Conservation (phyloP, 129 eudicot genomes). For the Helianthus annuus region DNA sequence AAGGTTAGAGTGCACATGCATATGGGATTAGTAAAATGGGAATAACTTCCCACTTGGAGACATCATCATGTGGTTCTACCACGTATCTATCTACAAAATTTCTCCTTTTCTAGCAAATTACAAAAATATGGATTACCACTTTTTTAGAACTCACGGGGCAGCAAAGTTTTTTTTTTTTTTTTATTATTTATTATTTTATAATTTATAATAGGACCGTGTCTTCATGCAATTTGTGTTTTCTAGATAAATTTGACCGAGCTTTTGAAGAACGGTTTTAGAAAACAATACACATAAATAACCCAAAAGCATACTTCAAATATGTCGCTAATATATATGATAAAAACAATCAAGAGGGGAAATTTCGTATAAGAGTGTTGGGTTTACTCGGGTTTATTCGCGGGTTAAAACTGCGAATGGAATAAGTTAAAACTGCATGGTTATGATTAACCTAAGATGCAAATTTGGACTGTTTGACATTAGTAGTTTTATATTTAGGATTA, state of each 20-base stretch:
- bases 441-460: too few relatives aligned
- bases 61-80: slow-evolving; percentile 9
- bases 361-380: too few relatives aligned
- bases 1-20: not conserved
- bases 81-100: slow-evolving; percentile 5
- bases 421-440: too few relatives aligned
- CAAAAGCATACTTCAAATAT: too few relatives aligned
- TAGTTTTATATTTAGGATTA: too few relatives aligned
- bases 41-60: not conserved
- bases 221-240: not conserved
- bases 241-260: not conserved
- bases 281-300: too few relatives aligned
- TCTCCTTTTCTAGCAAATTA: not conserved
- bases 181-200: not conserved
- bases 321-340: too few relatives aligned
- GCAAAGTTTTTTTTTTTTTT: not conserved
- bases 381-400: too few relatives aligned
- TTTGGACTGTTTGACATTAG: too few relatives aligned
- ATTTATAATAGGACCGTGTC: not conserved
- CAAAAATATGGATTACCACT: not conserved
- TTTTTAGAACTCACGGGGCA: not conserved
- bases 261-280: too few relatives aligned
- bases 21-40: not conserved
- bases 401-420: too few relatives aligned
- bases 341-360: too few relatives aligned